These are phyloP conservation scores for Fusarium marasasianum DNA, from an alignment of 2,329 filamentous ascomycete species.

Conservation along the genomic window DNA sequence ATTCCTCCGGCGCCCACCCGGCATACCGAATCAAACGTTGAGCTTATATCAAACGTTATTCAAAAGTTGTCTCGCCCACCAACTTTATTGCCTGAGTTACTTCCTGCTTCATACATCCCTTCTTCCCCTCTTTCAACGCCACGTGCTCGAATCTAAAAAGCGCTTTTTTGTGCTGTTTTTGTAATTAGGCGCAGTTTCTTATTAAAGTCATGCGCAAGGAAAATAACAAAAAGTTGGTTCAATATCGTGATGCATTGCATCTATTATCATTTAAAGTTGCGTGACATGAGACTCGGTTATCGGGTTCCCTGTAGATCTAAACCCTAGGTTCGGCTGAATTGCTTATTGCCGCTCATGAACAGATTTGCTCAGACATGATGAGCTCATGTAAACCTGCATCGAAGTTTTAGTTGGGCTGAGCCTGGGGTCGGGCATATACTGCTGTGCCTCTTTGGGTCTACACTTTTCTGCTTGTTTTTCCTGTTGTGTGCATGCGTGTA, in stretches of 20 bases:
- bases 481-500: constrained; percentile 26
- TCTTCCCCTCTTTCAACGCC: constrained; percentile 7
- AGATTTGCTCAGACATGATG: constrained; percentile 9
- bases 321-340: neutral
- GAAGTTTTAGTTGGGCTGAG: constrained; percentile 32
- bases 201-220: constrained; percentile 33
- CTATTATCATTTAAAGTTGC: neutral
- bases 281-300: constrained; percentile 31
- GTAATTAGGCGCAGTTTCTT: constrained; percentile 42
- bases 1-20: constrained; percentile 11
- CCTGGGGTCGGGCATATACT: constrained; percentile 37
- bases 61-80: constrained; percentile 5
- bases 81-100: constrained; percentile 16
- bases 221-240: constrained; percentile 41
- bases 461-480: constrained; percentile 22
- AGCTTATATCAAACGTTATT: constrained; percentile 22
- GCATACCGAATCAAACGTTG: constrained; percentile 7
- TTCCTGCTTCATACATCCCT: neutral
- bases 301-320: constrained; percentile 23
- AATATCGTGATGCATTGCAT: constrained; percentile 17
- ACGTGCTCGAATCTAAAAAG: constrained; percentile 40
- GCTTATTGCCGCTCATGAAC: constrained; percentile 20
- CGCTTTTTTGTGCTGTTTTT: constrained; percentile 41
- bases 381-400: neutral
- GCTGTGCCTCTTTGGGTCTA: constrained; percentile 1